Base-by-base conservation (phyloP, 345 rosid genomes). In the Atalantia buxifolia region DNA sequence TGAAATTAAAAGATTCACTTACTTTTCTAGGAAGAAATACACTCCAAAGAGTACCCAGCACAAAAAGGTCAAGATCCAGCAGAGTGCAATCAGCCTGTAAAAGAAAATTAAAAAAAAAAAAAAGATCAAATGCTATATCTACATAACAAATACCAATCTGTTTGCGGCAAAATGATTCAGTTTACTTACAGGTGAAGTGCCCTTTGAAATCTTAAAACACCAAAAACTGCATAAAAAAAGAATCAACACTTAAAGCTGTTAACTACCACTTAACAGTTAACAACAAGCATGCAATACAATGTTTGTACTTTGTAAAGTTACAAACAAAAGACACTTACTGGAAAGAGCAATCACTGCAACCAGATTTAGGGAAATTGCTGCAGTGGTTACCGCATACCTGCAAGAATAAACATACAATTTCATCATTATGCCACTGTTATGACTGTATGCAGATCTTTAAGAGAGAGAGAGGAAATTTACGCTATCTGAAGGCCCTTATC, bases 11-110 rank as follows among this genome's bases (percentile, higher is more conserved):
- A 28, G 6, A 2, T 4, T 24, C 36, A 76, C 69, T 89, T 85
- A 90, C 94, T 80, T 83, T 62, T 82, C 84, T 48, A 92, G 69
- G 85, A 89, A 89, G 87, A 81, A 87, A 76, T 89, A 88, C 50
- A 88, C 16, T 61, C 97, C 97, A 45, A 88, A 89, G 74, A 90
- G 78, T 4, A 86, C 4, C 94, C 94, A 92, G 82, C 92, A 88
- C 8, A 92, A 63, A 75, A 79, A 85, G 36, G 92, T 88, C 77
- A 92, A 77, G 77, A 89, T 53, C 97, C 97, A 92, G 78, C 94
- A 89, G 2, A 85, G 9, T 28, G 64, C 72, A 40, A 92, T 86
- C 38, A 90, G 78, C 86, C 96, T 92, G 86, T 75, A 80, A 78
- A n/a, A 35, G 10, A 5, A 21, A 2, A 61, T 12, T 62, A 12